Percentiles rank a stretch among this genome's conserved stretches.
These are phyloP conservation scores for Nannizziopsis arthrosporioides DNA, from an alignment of 2,329 filamentous ascomycete genomes.

Conservation along the genomic window DNA sequence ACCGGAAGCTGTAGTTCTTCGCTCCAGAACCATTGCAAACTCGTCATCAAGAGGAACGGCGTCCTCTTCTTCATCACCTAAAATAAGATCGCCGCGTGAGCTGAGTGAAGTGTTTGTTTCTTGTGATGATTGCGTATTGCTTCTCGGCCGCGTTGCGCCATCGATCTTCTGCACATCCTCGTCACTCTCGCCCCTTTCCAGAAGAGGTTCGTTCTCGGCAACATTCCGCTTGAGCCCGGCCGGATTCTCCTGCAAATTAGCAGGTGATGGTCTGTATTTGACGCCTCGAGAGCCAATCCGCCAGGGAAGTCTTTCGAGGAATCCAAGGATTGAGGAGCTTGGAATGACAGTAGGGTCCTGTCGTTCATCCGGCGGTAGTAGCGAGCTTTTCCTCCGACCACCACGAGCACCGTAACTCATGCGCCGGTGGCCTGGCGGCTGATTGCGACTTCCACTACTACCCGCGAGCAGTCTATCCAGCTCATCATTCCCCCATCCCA, in stretches of 20 bases:
- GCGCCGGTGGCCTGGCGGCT: constrained; percentile 60
- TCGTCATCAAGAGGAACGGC: constrained; percentile 88
- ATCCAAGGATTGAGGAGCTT: constrained; percentile 72
- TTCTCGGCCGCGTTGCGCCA: constrained; percentile 43
- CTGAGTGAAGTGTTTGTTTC: constrained; percentile 76
- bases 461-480: constrained; percentile 72
- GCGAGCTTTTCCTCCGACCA: constrained; percentile 47
- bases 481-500: constrained; percentile 74
- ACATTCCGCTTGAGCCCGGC: constrained; percentile 41
- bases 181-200: constrained; percentile 47
- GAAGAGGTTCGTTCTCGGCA: constrained; percentile 54
- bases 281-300: constrained; percentile 66
- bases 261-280: constrained; percentile 80
- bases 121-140: constrained; percentile 66
- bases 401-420: constrained; percentile 78
- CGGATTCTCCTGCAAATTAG: constrained; percentile 80
- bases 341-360: constrained; percentile 80
- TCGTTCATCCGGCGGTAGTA: constrained; percentile 39
- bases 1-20: constrained; percentile 47
- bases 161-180: constrained; percentile 22
- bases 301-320: constrained; percentile 72
- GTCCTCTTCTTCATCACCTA: constrained; percentile 86
- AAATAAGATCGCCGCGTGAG: constrained; percentile 80
- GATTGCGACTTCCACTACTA: constrained; percentile 40
- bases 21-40: constrained; percentile 70